Evolutionary conservation across 345 rosid species (phyloP).

Genomic region (Isatis tinctoria): DNA sequence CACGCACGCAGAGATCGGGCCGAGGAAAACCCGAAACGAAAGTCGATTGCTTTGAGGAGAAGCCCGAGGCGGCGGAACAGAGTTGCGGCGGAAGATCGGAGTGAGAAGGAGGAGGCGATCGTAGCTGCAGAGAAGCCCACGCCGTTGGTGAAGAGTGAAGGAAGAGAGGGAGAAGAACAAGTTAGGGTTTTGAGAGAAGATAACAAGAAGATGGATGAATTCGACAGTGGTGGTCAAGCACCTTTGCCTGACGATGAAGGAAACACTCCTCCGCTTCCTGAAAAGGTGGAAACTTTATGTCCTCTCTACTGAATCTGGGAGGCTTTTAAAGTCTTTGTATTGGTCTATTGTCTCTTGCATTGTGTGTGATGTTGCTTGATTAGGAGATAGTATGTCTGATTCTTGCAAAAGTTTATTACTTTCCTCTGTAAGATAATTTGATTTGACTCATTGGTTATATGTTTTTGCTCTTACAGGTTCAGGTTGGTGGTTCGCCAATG

Average conservation of each 20-base stretch:
- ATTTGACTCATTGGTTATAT: not conserved
- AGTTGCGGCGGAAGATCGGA: conserved; percentile 7
- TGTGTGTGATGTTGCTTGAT: not conserved
- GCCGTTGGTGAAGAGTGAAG: conserved; percentile 19
- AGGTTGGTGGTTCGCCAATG: conserved; percentile 80
- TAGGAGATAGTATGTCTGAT: not conserved
- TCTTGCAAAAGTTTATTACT: not conserved
- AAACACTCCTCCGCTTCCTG: conserved; percentile 84
- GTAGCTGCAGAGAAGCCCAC: conserved; percentile 22
- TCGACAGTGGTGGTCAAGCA: conserved; percentile 72
- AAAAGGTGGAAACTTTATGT: conserved; percentile 46
- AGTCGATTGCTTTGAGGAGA: conserved; percentile 33
- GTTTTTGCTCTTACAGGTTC: conserved; percentile 47
- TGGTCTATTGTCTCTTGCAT: conserved; percentile 3
- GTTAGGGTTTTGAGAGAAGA: conserved; percentile 29
- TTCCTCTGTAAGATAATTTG: not conserved
- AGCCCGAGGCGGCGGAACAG: conserved; percentile 23
- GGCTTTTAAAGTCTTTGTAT: not conserved
- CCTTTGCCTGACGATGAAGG: conserved; percentile 83
- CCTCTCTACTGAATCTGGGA: not conserved
- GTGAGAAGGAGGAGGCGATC: conserved; percentile 9
- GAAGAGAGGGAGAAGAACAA: not conserved
- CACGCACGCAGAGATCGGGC: conserved; percentile 41
- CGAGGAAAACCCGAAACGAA: conserved; percentile 19
- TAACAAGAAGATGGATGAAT: conserved; percentile 53